A percentile compares a stretch with the other conserved stretches of the same genome.
Evolutionary conservation across 805 yeast species (phyloP).

Genomic region (Debaryomyces tyrocola): DNA sequence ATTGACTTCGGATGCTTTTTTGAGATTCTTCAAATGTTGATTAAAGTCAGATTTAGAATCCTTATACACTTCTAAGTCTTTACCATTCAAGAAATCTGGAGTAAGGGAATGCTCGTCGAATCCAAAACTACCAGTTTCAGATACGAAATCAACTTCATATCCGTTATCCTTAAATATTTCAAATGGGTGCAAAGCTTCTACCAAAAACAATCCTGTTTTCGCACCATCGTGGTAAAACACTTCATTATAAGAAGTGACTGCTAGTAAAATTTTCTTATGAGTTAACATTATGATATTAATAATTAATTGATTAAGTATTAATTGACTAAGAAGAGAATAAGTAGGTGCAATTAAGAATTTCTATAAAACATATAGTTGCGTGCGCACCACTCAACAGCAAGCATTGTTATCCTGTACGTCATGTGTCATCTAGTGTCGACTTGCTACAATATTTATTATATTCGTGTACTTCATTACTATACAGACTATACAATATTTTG

Average conservation of each 20-base stretch:
- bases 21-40: constrained; percentile 33
- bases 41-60: constrained; percentile 36
- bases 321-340: too few species aligned
- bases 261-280: constrained; percentile 34
- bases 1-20: constrained; percentile 46
- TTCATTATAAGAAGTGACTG: constrained; percentile 36
- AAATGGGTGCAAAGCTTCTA: constrained; percentile 58
- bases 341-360: too few species aligned
- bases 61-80: constrained; percentile 38
- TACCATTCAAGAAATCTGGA: constrained; percentile 32
- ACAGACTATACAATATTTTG: constrained; percentile 10
- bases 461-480: too few species aligned
- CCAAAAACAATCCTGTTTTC: constrained; percentile 54
- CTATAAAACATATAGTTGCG: too few species aligned
- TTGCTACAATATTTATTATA: too few species aligned
- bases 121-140: constrained; percentile 54
- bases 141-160: constrained; percentile 47
- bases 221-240: constrained; percentile 52
- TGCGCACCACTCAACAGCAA: too few species aligned
- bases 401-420: too few species aligned
- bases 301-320: too few species aligned
- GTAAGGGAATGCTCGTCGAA: constrained; percentile 51
- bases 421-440: too few species aligned
- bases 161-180: constrained; percentile 34
- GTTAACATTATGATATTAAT: neutral